Conservation (phyloP, 305 asterid species). For the Rubia balearica region DNA sequence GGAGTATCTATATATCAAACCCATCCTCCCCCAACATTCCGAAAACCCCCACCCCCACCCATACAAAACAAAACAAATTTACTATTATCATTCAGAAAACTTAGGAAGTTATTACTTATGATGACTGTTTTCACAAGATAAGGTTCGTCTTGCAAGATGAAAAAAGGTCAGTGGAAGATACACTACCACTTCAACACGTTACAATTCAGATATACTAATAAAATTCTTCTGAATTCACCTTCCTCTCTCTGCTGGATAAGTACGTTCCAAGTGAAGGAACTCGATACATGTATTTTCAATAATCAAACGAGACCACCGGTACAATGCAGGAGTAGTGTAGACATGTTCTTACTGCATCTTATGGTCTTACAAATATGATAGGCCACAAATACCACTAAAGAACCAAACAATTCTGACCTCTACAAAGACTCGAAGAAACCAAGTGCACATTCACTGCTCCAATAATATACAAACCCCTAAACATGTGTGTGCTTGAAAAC, state of each 20-base stretch:
- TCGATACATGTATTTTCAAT: neutral
- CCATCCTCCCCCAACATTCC: neutral
- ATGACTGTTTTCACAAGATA: neutral
- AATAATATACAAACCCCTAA: neutral
- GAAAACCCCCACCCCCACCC: neutral
- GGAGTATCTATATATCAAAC: neutral
- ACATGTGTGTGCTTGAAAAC: conserved; percentile 3
- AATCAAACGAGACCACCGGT: neutral
- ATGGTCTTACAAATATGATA: neutral
- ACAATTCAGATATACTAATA: neutral
- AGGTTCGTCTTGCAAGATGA: neutral
- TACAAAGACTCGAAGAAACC: neutral
- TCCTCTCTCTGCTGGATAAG: neutral
- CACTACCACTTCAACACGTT: neutral
- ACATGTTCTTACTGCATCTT: neutral
- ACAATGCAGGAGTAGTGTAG: neutral
- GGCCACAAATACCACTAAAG: neutral
- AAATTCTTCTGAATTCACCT: neutral
- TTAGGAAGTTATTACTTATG: neutral
- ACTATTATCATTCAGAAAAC: neutral
- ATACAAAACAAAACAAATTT: neutral
- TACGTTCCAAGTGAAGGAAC: neutral
- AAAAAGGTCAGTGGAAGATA: neutral
- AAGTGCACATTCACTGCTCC: neutral
- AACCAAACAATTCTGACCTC: neutral